phyloP scores from a whole-genome alignment of 2,329 filamentous ascomycete species.

The Hypoxylon sp. region DNA sequence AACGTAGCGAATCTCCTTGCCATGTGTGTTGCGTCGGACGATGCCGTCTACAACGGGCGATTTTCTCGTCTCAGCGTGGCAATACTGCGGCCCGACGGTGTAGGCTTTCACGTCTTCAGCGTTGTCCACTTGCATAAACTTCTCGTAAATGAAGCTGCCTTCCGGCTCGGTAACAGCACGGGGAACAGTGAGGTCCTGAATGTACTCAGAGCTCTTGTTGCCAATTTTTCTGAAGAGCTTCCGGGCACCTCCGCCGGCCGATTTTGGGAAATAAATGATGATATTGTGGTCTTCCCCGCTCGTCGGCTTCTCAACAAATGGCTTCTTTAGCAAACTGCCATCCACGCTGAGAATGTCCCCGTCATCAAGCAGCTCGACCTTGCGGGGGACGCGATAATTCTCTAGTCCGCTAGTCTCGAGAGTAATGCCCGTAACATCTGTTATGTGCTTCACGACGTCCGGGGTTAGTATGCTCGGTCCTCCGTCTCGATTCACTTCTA shows the following conservation, averaged over 20 bases:
- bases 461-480: conserved; percentile 80
- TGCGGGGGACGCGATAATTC: conserved; percentile 60
- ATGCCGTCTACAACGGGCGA: conserved; percentile 96
- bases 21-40: conserved; percentile 94
- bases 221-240: conserved; percentile 96
- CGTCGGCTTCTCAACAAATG: conserved; percentile 98
- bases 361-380: conserved; percentile 87
- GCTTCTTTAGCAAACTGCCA: conserved; percentile 81
- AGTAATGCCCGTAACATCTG: conserved; percentile 78
- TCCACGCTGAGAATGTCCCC: conserved; percentile 90
- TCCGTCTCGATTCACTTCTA: conserved; percentile 93
- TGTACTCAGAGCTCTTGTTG: conserved; percentile 97
- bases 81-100: conserved; percentile 91
- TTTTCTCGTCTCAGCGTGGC: conserved; percentile 96
- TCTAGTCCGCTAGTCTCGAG: conserved; percentile 76
- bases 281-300: conserved; percentile 99
- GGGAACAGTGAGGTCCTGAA: conserved; percentile 77
- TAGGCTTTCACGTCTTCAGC: conserved; percentile 99
- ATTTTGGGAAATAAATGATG: conserved; percentile 93
- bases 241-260: conserved; percentile 85
- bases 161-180: conserved; percentile 80
- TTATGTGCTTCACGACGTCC: conserved; percentile 81
- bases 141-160: conserved; percentile 94
- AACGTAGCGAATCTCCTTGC: conserved; percentile 95
- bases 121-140: conserved; percentile 96